Evolutionary conservation across 202 grass and related monocot genomes (phyloP).

Genomic region (Eragrostis tef): DNA sequence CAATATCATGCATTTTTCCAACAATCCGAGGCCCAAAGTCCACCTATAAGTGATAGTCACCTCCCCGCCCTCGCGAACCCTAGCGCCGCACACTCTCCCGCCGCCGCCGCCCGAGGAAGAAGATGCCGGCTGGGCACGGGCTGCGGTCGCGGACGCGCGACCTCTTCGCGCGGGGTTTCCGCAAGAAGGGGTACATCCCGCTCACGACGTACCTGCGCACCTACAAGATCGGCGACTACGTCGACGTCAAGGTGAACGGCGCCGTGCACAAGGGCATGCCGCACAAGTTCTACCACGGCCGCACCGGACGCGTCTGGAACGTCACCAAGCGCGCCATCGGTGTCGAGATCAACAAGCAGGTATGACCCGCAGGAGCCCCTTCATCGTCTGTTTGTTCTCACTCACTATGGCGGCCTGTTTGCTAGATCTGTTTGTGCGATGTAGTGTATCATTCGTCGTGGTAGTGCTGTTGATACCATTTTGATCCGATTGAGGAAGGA

Average conservation of each 20-base stretch:
- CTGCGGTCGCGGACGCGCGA: slow-evolving; percentile 77
- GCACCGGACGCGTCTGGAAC: slow-evolving; percentile 81
- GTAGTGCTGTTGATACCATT: not conserved
- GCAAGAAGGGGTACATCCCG: slow-evolving; percentile 91
- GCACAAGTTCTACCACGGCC: slow-evolving; percentile 91
- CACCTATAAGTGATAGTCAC: slow-evolving; percentile 15
- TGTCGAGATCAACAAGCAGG: slow-evolving; percentile 99
- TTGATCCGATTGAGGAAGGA: not conserved
- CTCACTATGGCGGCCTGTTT: not conserved
- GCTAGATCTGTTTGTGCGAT: slow-evolving; percentile 10
- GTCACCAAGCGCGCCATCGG: slow-evolving; percentile 94
- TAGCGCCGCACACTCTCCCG: slow-evolving; percentile 40
- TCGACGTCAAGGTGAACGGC: slow-evolving; percentile 85
- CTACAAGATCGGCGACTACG: slow-evolving; percentile 86
- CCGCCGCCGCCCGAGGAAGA: slow-evolving; percentile 39
- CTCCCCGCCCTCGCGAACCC: slow-evolving; percentile 15
- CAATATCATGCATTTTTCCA: not conserved
- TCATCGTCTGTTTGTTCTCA: not conserved
- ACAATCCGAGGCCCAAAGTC: not conserved
- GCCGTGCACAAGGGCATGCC: slow-evolving; percentile 96
- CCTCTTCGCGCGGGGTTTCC: slow-evolving; percentile 71
- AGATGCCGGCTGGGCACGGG: slow-evolving; percentile 90
- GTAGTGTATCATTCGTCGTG: not conserved
- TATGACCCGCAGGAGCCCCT: not conserved
- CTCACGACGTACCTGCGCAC: slow-evolving; percentile 87